phyloP scores from a whole-genome alignment of 2,329 filamentous ascomycete genomes.

The Emergomyces africanus region DNA sequence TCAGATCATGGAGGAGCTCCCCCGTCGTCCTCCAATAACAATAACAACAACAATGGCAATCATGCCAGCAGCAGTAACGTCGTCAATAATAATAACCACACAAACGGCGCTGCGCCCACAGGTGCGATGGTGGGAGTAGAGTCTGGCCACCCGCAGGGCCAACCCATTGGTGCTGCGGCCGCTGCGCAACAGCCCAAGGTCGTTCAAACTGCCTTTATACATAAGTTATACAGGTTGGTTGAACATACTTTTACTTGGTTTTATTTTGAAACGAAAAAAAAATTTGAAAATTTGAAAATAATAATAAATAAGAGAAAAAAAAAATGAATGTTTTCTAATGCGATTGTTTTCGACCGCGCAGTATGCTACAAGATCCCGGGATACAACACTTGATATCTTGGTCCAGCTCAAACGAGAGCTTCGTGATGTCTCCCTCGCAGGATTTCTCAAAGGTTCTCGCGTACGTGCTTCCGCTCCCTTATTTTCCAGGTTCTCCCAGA shows the following conservation, averaged over 20 bases:
- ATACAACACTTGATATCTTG: slow-evolving; percentile 96
- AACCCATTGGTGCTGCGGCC: slow-evolving; percentile 33
- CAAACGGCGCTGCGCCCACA: slow-evolving; percentile 7
- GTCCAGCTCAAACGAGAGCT: slow-evolving; percentile 88
- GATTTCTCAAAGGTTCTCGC: slow-evolving; percentile 97
- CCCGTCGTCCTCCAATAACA: slow-evolving; percentile 4
- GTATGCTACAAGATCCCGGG: slow-evolving; percentile 88
- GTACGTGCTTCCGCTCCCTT: slow-evolving; percentile 44
- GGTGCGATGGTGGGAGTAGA: slow-evolving; percentile 2
- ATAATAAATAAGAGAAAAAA: no score
- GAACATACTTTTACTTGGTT: slow-evolving; percentile 4
- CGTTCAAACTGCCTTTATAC: slow-evolving; percentile 96
- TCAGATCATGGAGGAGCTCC: slow-evolving; percentile 29
- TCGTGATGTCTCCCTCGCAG: slow-evolving; percentile 94
- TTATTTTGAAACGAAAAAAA: not conserved
- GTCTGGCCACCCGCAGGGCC: slow-evolving; percentile 13
- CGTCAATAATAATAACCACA: slow-evolving; percentile 11
- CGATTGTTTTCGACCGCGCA: slow-evolving; percentile 26
- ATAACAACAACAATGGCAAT: slow-evolving; percentile 15
- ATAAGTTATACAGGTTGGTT: slow-evolving; percentile 92
- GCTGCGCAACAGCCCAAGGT: slow-evolving; percentile 86
- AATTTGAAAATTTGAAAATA: no score
- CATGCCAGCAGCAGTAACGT: slow-evolving; percentile 19
- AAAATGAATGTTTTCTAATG: not conserved
- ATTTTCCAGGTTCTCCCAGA: slow-evolving; percentile 10